These are phyloP conservation scores for Talaromyces sp. DNA, from an alignment of 2,329 filamentous ascomycete species.

Conservation along the genomic window DNA sequence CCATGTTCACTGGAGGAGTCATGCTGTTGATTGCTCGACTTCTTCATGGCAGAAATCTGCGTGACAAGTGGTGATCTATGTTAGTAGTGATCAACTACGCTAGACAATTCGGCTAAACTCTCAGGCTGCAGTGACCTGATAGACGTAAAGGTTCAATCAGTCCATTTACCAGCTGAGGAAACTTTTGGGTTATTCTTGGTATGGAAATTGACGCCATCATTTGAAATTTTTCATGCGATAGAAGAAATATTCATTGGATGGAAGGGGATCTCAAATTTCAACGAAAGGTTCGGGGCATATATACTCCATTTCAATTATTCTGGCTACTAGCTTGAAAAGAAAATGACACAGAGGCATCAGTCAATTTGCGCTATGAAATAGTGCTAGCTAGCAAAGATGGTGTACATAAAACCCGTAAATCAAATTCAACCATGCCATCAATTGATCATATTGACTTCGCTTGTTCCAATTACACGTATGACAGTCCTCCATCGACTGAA, in stretches of 20 bases:
- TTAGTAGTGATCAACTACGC: too few relatives aligned
- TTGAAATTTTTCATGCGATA: not conserved
- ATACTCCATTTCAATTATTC: not conserved
- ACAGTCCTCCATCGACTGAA: constrained; percentile 6
- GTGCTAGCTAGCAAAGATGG: not conserved
- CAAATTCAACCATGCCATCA: not conserved
- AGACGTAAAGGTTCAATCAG: not conserved
- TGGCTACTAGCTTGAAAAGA: not conserved
- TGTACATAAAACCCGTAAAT: not conserved
- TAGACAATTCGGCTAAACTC: too few relatives aligned
- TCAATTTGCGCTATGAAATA: not conserved
- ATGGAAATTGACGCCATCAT: not conserved
- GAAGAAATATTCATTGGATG: not conserved
- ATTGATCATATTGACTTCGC: not conserved
- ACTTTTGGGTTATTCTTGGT: not conserved
- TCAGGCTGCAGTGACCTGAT: not conserved
- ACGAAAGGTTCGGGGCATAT: not conserved
- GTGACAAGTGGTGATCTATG: too few relatives aligned
- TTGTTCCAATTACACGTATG: constrained; percentile 10
- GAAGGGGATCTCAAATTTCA: not conserved
- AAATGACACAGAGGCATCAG: not conserved
- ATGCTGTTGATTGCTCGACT: too few relatives aligned
- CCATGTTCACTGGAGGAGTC: too few relatives aligned
- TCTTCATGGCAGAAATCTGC: too few relatives aligned
- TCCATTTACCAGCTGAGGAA: not conserved